Percentiles rank a stretch among this genome's conserved stretches.
These are phyloP conservation scores for Chenopodium quinoa DNA, from an alignment of 148 eudicot genomes.

Conservation along the genomic window DNA sequence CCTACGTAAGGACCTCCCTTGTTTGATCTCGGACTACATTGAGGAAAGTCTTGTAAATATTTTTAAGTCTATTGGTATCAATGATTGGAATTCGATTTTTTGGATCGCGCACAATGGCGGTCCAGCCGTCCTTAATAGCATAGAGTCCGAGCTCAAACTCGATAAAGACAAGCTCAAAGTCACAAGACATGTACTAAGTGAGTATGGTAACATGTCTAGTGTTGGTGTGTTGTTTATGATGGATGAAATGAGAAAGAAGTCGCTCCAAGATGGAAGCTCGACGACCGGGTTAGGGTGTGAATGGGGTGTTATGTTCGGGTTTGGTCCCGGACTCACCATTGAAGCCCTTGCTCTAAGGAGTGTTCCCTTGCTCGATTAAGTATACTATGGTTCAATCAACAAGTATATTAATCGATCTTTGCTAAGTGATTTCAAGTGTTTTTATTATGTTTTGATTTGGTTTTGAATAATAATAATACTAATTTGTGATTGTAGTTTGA, in stretches of 20 bases:
- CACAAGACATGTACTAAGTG: constrained; percentile 22
- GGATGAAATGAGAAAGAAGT: constrained; percentile 31
- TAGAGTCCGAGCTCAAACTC: constrained; percentile 24
- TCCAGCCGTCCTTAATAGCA: constrained; percentile 20
- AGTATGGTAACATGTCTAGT: constrained; percentile 30
- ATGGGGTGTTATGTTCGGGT: constrained; percentile 33
- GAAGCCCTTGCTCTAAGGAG: constrained; percentile 26
- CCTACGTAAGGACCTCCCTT: constrained; percentile 26
- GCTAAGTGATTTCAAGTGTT: not conserved
- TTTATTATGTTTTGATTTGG: not conserved
- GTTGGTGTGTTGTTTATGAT: constrained; percentile 31
- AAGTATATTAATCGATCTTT: too few species aligned
- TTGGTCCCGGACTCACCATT: constrained; percentile 30
- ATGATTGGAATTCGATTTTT: constrained; percentile 28
- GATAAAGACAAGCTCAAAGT: constrained; percentile 22
- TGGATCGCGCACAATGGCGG: constrained; percentile 33
- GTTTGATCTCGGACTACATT: constrained; percentile 25
- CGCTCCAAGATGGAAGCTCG: constrained; percentile 11
- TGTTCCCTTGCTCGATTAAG: constrained; percentile 4
- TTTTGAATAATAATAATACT: too few species aligned
- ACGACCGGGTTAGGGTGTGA: constrained; percentile 24
- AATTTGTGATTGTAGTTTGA: too few species aligned
- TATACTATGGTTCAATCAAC: not conserved
- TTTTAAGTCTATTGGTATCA: constrained; percentile 8
- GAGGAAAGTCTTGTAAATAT: constrained; percentile 21